phyloP scores from a whole-genome alignment of 2,329 filamentous ascomycete species.

The Ophiosphaerella herpotricha region DNA sequence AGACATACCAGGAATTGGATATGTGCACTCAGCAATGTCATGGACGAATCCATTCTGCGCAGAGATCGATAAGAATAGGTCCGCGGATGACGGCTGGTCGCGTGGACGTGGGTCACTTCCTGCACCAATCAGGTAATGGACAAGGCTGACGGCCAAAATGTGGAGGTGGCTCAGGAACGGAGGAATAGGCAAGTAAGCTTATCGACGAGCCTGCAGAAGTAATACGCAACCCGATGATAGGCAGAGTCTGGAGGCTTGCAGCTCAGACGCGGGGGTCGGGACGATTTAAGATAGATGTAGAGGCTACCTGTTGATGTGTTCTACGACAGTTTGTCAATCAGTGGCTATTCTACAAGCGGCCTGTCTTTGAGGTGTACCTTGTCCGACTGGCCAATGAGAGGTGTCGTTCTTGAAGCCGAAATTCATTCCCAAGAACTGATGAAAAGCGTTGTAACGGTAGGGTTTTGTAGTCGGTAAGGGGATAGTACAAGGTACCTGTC shows the following conservation, averaged over 20 bases:
- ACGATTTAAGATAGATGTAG: neutral
- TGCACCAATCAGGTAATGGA: slow-evolving; percentile 32
- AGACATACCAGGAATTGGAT: slow-evolving; percentile 55
- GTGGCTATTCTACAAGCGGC: neutral
- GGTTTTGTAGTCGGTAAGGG: slow-evolving; percentile 7
- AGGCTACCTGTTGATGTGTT: slow-evolving; percentile 48
- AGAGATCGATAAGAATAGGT: slow-evolving; percentile 39
- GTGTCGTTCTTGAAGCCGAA: slow-evolving; percentile 47
- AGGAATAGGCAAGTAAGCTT: slow-evolving; percentile 32
- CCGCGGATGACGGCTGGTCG: slow-evolving; percentile 30
- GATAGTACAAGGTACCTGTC: slow-evolving; percentile 6
- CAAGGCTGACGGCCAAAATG: slow-evolving; percentile 35
- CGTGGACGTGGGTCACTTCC: slow-evolving; percentile 33
- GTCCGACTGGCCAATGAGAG: slow-evolving; percentile 52
- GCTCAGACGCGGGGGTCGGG: slow-evolving; percentile 24
- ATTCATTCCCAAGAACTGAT: slow-evolving; percentile 42
- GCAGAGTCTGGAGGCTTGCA: slow-evolving; percentile 11
- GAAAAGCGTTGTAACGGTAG: neutral
- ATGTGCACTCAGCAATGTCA: slow-evolving; percentile 53
- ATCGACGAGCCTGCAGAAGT: slow-evolving; percentile 29
- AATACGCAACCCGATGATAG: slow-evolving; percentile 30
- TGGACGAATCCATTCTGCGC: slow-evolving; percentile 51
- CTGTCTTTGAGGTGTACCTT: slow-evolving; percentile 18
- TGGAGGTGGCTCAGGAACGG: slow-evolving; percentile 23
- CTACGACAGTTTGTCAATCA: slow-evolving; percentile 14